Conservation (phyloP, 2,329 filamentous ascomycete species). For the Trichoderma cornu-damae region DNA sequence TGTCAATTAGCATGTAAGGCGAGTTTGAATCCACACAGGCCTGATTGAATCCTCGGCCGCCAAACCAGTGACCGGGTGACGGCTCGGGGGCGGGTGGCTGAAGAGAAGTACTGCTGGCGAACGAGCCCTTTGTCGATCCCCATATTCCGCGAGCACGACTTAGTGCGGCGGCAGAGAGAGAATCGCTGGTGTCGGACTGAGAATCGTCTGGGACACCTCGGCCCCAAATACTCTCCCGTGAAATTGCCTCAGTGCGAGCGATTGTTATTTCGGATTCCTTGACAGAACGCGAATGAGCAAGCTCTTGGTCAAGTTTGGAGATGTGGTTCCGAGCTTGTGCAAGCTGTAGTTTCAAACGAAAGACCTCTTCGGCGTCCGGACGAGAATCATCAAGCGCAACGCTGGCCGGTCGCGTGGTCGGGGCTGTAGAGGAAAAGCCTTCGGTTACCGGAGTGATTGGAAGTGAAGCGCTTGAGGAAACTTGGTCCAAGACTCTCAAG, state of each 20-base stretch:
- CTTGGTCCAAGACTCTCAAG: slow-evolving; percentile 40
- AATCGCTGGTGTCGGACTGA: slow-evolving; percentile 53
- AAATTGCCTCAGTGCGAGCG: slow-evolving; percentile 21
- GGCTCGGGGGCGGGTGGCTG: slow-evolving; percentile 37
- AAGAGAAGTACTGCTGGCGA: slow-evolving; percentile 30
- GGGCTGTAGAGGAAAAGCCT: slow-evolving; percentile 43
- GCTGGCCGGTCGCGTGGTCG: slow-evolving; percentile 50
- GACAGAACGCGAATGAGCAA: slow-evolving; percentile 58
- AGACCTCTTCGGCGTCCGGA: slow-evolving; percentile 52
- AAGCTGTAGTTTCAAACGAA: slow-evolving; percentile 65
- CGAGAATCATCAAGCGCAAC: slow-evolving; percentile 41
- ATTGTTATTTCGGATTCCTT: slow-evolving; percentile 42
- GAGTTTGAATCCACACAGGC: slow-evolving; percentile 39
- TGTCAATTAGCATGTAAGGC: slow-evolving; percentile 36
- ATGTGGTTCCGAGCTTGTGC: slow-evolving; percentile 66
- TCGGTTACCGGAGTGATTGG: slow-evolving; percentile 60
- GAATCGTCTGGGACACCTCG: slow-evolving; percentile 44
- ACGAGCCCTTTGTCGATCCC: slow-evolving; percentile 44
- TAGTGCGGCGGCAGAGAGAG: slow-evolving; percentile 47
- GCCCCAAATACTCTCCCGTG: slow-evolving; percentile 48
- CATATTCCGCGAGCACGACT: slow-evolving; percentile 53
- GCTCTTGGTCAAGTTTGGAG: slow-evolving; percentile 64
- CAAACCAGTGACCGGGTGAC: slow-evolving; percentile 41
- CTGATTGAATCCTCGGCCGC: slow-evolving; percentile 36
- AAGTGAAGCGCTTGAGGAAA: slow-evolving; percentile 53